These are phyloP conservation scores for Pseudocercospora ulei DNA, from an alignment of 2,329 filamentous ascomycete genomes.

Conservation along the genomic window DNA sequence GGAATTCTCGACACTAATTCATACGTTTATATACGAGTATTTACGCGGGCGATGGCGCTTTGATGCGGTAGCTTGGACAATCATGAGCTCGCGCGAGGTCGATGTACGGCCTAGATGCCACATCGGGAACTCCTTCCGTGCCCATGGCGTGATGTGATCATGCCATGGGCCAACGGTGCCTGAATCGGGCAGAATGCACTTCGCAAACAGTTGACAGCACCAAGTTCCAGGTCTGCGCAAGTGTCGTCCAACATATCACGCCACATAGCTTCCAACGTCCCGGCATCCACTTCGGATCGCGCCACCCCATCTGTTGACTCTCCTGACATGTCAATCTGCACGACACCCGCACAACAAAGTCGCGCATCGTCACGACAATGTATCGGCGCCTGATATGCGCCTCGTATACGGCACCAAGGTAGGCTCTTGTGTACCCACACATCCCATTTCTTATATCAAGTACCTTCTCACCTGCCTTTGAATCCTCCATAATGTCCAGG, in stretches of 20 bases:
- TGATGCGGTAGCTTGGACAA: too few species aligned
- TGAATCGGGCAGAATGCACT: too few species aligned
- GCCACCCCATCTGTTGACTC: slow-evolving; percentile 4
- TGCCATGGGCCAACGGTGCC: not conserved
- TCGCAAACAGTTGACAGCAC: not conserved
- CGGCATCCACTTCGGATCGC: slow-evolving; percentile 5
- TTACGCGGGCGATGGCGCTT: too few species aligned
- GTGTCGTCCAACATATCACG: slow-evolving; percentile 12
- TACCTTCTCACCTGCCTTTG: not conserved
- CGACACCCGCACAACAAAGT: not conserved
- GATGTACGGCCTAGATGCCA: too few species aligned
- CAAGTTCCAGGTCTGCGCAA: slow-evolving; percentile 6
- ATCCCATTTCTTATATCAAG: slow-evolving; percentile 11
- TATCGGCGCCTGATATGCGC: slow-evolving; percentile 6
- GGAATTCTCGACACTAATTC: too few species aligned
- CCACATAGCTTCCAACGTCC: slow-evolving; percentile 7
- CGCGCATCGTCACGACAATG: slow-evolving; percentile 5
- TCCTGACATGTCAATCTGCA: slow-evolving; percentile 7
- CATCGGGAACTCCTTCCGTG: too few species aligned
- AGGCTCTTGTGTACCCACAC: slow-evolving; percentile 2
- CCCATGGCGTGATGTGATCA: not conserved
- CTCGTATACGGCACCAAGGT: slow-evolving; percentile 12
- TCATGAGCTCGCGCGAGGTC: too few species aligned
- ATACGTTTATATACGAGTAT: too few species aligned
- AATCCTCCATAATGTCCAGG: slow-evolving; percentile 9